Percentiles rank a stretch among this genome's conserved stretches.
These are phyloP conservation scores for Lachnum nothofagi DNA, from an alignment of 2,329 filamentous ascomycete species.

Conservation along the genomic window DNA sequence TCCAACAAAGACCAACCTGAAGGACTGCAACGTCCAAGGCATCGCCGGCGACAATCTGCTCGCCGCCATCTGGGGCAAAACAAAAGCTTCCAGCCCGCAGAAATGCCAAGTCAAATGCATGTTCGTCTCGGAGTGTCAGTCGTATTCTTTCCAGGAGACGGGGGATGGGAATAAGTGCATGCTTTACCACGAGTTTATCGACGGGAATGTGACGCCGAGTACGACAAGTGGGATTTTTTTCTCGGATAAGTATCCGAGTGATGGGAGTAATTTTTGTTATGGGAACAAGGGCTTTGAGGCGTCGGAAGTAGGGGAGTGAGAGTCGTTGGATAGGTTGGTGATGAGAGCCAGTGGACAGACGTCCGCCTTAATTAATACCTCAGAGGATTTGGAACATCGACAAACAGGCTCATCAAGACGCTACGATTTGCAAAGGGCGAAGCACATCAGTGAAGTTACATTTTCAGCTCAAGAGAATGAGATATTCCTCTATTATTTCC, in stretches of 20 bases:
- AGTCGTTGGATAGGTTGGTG: not conserved
- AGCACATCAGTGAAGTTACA: too few species aligned
- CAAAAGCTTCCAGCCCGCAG: slow-evolving; percentile 5
- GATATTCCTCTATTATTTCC: too few species aligned
- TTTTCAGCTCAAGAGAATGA: too few species aligned
- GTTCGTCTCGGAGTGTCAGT: slow-evolving; percentile 10
- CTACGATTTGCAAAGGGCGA: too few species aligned
- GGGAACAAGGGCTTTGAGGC: slow-evolving; percentile 7
- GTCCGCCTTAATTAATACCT: too few species aligned
- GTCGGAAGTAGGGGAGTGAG: not conserved
- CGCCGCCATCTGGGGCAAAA: slow-evolving; percentile 1
- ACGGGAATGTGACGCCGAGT: slow-evolving; percentile 5
- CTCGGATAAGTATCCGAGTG: slow-evolving; percentile 19
- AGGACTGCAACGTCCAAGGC: slow-evolving; percentile 14
- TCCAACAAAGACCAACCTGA: slow-evolving; percentile 12
- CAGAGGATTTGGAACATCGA: too few species aligned
- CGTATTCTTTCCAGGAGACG: slow-evolving; percentile 11
- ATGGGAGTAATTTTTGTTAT: slow-evolving; percentile 17
- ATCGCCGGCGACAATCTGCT: slow-evolving; percentile 4
- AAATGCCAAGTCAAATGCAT: slow-evolving; percentile 15
- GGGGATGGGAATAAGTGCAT: slow-evolving; percentile 9
- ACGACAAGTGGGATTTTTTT: slow-evolving; percentile 15
- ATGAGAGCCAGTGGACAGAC: not conserved
- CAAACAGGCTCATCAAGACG: too few species aligned
- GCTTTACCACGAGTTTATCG: slow-evolving; percentile 12